A percentile compares a stretch with the other conserved stretches of the same genome.
Evolutionary conservation across 176 grass and related monocot genomes (phyloP).

Genomic region (Aegilops sharonensis): DNA sequence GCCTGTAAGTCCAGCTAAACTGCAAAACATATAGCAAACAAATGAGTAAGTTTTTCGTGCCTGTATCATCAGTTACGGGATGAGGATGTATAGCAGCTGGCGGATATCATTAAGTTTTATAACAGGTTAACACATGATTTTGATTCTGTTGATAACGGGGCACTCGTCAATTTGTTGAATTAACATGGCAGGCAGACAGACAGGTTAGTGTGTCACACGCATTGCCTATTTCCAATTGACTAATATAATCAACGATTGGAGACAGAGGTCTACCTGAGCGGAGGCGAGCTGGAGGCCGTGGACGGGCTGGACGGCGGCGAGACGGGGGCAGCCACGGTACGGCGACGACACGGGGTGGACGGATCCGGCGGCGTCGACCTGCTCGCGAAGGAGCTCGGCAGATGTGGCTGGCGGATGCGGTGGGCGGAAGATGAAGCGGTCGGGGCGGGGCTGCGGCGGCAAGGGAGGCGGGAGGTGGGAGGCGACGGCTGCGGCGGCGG

Average conservation of each 20-base stretch:
- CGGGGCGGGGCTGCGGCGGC: too few relatives aligned
- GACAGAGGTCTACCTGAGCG: neutral
- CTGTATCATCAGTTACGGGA: neutral
- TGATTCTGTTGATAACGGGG: neutral
- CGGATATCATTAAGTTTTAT: neutral
- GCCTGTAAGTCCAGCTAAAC: constrained; percentile 8
- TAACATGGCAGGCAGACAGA: neutral
- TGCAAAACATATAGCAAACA: constrained; percentile 2
- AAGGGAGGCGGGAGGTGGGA: too few relatives aligned
- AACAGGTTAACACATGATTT: neutral
- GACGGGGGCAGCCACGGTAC: too few relatives aligned
- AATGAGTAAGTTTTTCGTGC: neutral
- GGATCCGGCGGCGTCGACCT: neutral
- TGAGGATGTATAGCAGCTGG: too few relatives aligned
- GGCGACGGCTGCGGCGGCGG: too few relatives aligned
- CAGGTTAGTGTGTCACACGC: neutral
- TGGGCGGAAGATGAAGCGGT: too few relatives aligned
- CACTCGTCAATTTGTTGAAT: neutral
- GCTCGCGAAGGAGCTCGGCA: neutral
- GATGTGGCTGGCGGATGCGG: neutral
- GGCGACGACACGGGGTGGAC: neutral
- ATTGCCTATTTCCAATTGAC: neutral
- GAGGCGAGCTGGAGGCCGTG: neutral
- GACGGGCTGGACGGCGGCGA: neutral
- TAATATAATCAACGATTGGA: neutral